A percentile compares a stretch with the other conserved stretches of the same genome.
Evolutionary conservation across 352 stramenopile genomes (phyloP).

Genomic region (Plasmopara viticola): DNA sequence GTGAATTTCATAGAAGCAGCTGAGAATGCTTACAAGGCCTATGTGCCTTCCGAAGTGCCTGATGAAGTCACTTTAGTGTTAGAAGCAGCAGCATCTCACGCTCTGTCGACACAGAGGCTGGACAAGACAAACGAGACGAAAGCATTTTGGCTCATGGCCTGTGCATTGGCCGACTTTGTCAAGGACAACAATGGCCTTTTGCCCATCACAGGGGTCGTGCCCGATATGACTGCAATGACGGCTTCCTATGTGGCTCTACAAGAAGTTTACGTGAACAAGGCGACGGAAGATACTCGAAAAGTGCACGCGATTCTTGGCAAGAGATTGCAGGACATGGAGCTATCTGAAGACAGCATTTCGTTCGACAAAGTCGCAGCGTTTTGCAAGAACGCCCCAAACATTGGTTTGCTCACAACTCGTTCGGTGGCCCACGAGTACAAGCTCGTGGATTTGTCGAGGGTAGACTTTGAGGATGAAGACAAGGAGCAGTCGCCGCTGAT

Average conservation of each 20-base stretch:
- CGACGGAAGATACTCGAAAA: slow-evolving; percentile 54
- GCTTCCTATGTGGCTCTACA: slow-evolving; percentile 93
- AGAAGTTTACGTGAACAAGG: slow-evolving; percentile 89
- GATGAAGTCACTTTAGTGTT: slow-evolving; percentile 75
- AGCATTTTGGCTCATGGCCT: slow-evolving; percentile 80
- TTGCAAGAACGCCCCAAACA: slow-evolving; percentile 90
- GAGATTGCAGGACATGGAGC: slow-evolving; percentile 21
- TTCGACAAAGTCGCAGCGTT: slow-evolving; percentile 82
- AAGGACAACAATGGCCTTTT: slow-evolving; percentile 48
- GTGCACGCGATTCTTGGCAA: slow-evolving; percentile 35
- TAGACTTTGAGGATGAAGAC: slow-evolving; percentile 77
- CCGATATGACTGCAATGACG: slow-evolving; percentile 96
- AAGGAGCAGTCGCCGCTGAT: slow-evolving; percentile 88
- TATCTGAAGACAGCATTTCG: slow-evolving; percentile 30
- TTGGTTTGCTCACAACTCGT: slow-evolving; percentile 77
- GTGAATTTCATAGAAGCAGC: slow-evolving; percentile 95
- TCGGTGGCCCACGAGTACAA: slow-evolving; percentile 83
- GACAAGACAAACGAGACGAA: slow-evolving; percentile 35
- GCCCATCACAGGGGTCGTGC: slow-evolving; percentile 90
- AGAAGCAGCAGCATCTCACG: slow-evolving; percentile 22
- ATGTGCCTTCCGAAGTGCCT: slow-evolving; percentile 71
- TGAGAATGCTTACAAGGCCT: slow-evolving; percentile 91
- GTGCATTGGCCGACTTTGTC: slow-evolving; percentile 75
- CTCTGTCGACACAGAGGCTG: slow-evolving; percentile 17
- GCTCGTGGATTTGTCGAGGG: slow-evolving; percentile 42